Conservation (phyloP, 2,329 filamentous ascomycete species). For the Aureobasidium leucospermi region DNA sequence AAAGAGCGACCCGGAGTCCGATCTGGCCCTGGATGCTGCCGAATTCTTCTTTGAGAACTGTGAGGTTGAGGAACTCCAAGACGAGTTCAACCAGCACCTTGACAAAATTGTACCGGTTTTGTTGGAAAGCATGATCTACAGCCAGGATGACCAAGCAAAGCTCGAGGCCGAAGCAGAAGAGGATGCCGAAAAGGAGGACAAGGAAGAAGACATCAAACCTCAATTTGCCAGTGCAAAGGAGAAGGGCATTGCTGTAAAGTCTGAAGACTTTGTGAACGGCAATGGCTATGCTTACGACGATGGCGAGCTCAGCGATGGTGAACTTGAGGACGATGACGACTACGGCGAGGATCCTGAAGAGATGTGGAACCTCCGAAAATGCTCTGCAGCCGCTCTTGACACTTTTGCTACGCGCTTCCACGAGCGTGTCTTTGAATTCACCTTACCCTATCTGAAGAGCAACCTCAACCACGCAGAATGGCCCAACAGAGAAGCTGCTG, state of each 20-base stretch:
- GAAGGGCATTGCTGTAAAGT: constrained; percentile 12
- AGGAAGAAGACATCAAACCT: constrained; percentile 84
- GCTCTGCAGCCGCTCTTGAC: constrained; percentile 89
- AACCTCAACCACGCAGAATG: constrained; percentile 85
- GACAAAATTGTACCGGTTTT: constrained; percentile 82
- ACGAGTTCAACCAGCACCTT: constrained; percentile 68
- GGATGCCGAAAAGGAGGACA: constrained; percentile 87
- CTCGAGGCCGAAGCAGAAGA: constrained; percentile 71
- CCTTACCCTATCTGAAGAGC: constrained; percentile 83
- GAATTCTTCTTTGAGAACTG: constrained; percentile 96
- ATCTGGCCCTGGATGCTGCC: constrained; percentile 86
- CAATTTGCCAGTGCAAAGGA: constrained; percentile 64
- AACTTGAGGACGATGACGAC: constrained; percentile 72
- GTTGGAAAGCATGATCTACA: constrained; percentile 92
- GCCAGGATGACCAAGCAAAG: constrained; percentile 82
- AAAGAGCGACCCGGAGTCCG: constrained; percentile 69
- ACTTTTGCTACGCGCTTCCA: constrained; percentile 89
- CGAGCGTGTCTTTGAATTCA: constrained; percentile 79
- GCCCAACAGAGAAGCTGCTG: constrained; percentile 87
- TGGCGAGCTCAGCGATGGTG: constrained; percentile 78
- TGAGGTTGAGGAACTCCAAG: constrained; percentile 75
- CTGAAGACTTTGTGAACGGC: constrained; percentile 34
- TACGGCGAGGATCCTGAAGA: constrained; percentile 71
- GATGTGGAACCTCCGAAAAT: constrained; percentile 92
- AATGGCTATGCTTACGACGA: constrained; percentile 44